Evolutionary conservation across 2,329 filamentous ascomycete species (phyloP).

Genomic region (Aspergillus latus): DNA sequence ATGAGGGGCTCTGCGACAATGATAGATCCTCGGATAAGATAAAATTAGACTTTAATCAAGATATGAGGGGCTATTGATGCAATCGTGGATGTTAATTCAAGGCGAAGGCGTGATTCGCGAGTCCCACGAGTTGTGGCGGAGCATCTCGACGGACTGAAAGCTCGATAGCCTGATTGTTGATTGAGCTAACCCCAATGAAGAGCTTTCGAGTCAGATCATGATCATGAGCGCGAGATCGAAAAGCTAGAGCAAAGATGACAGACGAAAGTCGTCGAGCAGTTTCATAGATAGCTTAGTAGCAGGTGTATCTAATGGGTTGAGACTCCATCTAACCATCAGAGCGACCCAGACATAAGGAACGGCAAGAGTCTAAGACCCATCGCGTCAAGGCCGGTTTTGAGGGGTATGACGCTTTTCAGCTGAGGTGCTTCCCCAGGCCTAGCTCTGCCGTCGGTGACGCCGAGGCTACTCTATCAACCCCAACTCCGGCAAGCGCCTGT

Average conservation of each 20-base stretch:
- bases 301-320: neutral
- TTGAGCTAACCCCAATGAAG: conserved; percentile 5
- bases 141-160: neutral
- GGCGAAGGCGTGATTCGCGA: conserved; percentile 1
- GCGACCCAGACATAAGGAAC: neutral
- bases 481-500: neutral
- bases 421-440: neutral
- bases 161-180: conserved; percentile 7
- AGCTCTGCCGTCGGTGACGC: conserved; percentile 7
- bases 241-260: conserved; percentile 5
- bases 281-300: neutral
- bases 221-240: conserved; percentile 1
- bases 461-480: neutral
- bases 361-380: neutral
- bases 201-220: neutral
- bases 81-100: conserved; percentile 1
- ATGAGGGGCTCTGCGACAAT: conserved; percentile 17
- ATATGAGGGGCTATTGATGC: conserved; percentile 9
- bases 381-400: neutral
- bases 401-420: neutral
- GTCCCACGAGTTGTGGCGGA: conserved; percentile 11
- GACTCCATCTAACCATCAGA: neutral
- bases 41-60: neutral
- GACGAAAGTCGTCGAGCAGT: neutral
- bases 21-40: conserved; percentile 2